Conservation (phyloP, 1,139 yeast genomes). For the Diutina sp. region DNA sequence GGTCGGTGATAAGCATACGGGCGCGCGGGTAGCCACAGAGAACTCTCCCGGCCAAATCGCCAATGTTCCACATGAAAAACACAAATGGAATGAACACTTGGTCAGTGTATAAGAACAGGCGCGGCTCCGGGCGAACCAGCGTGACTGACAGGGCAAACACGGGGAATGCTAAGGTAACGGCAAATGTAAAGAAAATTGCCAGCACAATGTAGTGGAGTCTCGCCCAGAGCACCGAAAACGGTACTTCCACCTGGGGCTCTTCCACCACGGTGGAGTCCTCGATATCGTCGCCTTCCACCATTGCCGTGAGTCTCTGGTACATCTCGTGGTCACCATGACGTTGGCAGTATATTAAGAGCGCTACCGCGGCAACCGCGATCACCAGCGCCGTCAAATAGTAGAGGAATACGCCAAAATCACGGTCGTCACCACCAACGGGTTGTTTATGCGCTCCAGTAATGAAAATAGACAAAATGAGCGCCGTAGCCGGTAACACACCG, state of each 20-base stretch:
- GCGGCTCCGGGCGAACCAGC: constrained; percentile 29
- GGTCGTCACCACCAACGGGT: constrained; percentile 6
- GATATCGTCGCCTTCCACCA: neutral
- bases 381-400: constrained; percentile 64
- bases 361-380: constrained; percentile 40
- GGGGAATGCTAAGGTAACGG: constrained; percentile 74
- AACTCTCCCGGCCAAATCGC: constrained; percentile 73
- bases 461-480: constrained; percentile 50
- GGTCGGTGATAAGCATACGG: constrained; percentile 22
- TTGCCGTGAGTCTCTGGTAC: neutral
- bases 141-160: constrained; percentile 72
- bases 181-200: constrained; percentile 64
- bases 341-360: constrained; percentile 13
- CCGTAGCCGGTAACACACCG: constrained; percentile 79
- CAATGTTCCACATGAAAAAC: constrained; percentile 77
- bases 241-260: constrained; percentile 17
- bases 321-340: neutral
- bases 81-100: constrained; percentile 62
- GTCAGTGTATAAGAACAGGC: constrained; percentile 23
- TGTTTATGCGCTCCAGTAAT: constrained; percentile 20
- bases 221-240: constrained; percentile 37
- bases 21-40: constrained; percentile 43
- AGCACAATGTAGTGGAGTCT: constrained; percentile 52
- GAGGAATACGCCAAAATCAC: constrained; percentile 34
- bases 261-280: constrained; percentile 2